Evolutionary conservation across 176 grass and related monocot species (phyloP).

Genomic region (Tuctoria greenei): DNA sequence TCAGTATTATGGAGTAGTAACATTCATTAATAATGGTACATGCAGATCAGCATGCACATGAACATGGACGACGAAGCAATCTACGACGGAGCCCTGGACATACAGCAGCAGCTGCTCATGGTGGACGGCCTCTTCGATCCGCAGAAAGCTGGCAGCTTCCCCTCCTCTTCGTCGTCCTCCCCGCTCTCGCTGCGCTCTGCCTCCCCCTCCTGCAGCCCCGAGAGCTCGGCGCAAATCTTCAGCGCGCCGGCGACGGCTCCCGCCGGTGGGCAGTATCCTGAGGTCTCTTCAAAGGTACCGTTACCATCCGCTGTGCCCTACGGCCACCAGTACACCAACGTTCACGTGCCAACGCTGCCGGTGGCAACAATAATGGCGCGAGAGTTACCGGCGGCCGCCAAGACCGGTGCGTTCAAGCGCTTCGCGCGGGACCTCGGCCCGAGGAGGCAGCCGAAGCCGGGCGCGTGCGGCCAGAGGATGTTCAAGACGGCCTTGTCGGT

Average conservation of each 20-base stretch:
- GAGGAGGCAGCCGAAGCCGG: slow-evolving; percentile 1
- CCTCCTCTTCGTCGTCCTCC: background rate
- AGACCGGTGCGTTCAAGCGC: slow-evolving; percentile 47
- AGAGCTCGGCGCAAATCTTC: slow-evolving; percentile 28
- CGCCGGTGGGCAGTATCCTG: slow-evolving; percentile 3
- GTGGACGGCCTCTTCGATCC: slow-evolving; percentile 12
- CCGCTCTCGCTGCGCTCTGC: slow-evolving; percentile 34
- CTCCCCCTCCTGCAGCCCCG: slow-evolving; percentile 45
- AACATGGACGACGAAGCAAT: slow-evolving; percentile 29
- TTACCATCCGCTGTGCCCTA: background rate
- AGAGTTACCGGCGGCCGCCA: background rate
- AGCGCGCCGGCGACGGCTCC: background rate
- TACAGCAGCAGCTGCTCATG: background rate
- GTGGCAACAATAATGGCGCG: background rate
- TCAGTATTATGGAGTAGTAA: too few relatives aligned
- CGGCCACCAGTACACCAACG: background rate
- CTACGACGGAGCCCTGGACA: background rate
- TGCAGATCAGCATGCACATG: slow-evolving; percentile 56
- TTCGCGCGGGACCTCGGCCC: slow-evolving; percentile 50
- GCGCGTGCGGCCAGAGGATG: slow-evolving; percentile 55
- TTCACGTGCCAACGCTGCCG: background rate
- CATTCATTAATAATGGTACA: background rate
- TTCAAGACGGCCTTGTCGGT: slow-evolving; percentile 58
- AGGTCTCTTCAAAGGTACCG: slow-evolving; percentile 41
- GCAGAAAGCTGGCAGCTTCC: background rate